Evolutionary conservation across 164 flowering plant species (phyloP), one percentile per base, ranked within the genome.

Genomic region (Santalum album): DNA sequence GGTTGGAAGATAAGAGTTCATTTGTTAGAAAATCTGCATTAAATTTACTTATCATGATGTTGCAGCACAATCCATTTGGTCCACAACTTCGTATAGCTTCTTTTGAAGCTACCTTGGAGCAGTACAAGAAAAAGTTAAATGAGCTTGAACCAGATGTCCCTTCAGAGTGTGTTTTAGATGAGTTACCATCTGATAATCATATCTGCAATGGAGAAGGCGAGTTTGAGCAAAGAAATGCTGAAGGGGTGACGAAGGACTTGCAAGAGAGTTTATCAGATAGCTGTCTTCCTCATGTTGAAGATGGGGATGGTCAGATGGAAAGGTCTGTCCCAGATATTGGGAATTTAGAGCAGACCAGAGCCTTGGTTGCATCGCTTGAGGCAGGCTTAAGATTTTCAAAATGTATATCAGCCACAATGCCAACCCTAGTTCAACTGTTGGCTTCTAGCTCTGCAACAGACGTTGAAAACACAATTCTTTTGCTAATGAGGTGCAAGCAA

Each of bases 21-120:
- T 74, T 94, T n/a, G 99, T 94, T 40, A 82, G 99, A 71, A 94
- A 94, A 65, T 77, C 91, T 47, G 96, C 97, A 50, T 67, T 90
- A 53, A 80, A 84, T 72, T 66, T 94, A 51, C 90, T 94, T 17
- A 82, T 90, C 53, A 70, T 72, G 70, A 94, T 94, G 99, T 60
- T 94, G 73, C 97, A 94, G 69, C 91, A 89, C 56, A 94, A 94
- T 51, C 99, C 99, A 23, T 94, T 94, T 75, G 99, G 99, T 23
- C 99, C 99, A 32, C 96, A 87, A 60, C 95, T 94, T 29, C 77
- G 87, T 34, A 60, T 72, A 67, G 70, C 83, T 62, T 87, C 97
- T 47, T 94, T 94, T 69, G 86, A 83, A 70, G 90, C 91, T 55
- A 90, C 99, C 26, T 60, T 94, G 56, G 87, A 85, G 61, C 82